A percentile compares a stretch with the other conserved stretches of the same genome.
These are phyloP conservation scores for Chlamydomonas schloesseri DNA, from an alignment of 139 green algal species.

Conservation along the genomic window DNA sequence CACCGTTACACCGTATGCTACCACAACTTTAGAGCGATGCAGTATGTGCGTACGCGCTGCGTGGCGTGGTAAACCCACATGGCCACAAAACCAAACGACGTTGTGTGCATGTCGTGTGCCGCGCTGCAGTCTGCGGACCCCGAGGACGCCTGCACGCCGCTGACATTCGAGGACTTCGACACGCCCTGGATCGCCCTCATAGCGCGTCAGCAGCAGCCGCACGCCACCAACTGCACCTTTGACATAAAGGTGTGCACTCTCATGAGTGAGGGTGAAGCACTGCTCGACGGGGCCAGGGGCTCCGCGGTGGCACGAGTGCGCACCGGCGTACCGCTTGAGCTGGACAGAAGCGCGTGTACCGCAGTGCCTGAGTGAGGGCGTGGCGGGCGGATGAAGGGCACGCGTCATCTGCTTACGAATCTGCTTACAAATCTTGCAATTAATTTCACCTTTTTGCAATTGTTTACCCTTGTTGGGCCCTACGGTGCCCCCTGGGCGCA, in stretches of 20 bases:
- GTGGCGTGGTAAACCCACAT: too few relatives aligned
- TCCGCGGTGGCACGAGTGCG: neutral
- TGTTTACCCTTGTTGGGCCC: too few relatives aligned
- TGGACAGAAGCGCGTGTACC: too few relatives aligned
- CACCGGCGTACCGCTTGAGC: neutral
- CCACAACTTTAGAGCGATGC: too few relatives aligned
- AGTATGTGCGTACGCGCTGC: too few relatives aligned
- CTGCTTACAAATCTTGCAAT: too few relatives aligned
- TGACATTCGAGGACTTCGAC: constrained; percentile 50
- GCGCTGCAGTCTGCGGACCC: constrained; percentile 77
- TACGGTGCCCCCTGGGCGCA: neutral
- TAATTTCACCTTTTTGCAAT: too few relatives aligned
- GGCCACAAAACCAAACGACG: too few relatives aligned
- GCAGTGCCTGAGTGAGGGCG: neutral
- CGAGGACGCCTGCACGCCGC: constrained; percentile 69
- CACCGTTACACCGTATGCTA: too few relatives aligned
- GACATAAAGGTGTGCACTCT: constrained; percentile 86
- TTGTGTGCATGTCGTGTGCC: neutral
- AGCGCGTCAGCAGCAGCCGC: constrained; percentile 62
- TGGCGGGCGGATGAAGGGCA: too few relatives aligned
- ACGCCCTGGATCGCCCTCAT: constrained; percentile 81
- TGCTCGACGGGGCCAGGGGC: neutral
- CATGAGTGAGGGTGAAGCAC: neutral
- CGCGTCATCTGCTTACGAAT: too few relatives aligned
- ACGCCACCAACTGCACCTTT: constrained; percentile 80